These are phyloP conservation scores for Myrmaecium sp. DNA, from an alignment of 2,329 filamentous ascomycete genomes.

Conservation along the genomic window DNA sequence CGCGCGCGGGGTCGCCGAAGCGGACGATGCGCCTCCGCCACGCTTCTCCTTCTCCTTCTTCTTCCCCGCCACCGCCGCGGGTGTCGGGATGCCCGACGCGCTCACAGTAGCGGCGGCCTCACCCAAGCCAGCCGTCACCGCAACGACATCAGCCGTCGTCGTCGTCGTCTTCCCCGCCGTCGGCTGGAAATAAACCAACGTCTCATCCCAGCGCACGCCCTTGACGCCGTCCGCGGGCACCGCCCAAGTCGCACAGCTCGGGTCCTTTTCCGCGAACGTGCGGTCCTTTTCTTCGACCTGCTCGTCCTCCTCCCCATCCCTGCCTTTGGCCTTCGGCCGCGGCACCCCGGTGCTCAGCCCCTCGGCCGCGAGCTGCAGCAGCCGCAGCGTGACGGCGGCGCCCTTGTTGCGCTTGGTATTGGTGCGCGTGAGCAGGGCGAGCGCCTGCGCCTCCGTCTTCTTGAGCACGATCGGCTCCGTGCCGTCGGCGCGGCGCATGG, in stretches of 20 bases:
- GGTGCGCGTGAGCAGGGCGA: constrained; percentile 25
- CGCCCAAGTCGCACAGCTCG: too few species aligned
- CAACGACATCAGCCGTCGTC: too few species aligned
- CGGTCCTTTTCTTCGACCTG: too few species aligned
- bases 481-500: constrained; percentile 25
- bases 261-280: too few species aligned
- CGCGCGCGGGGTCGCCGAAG: constrained; percentile 14
- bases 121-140: too few species aligned
- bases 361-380: constrained; percentile 1
- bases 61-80: constrained; percentile 3
- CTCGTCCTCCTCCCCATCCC: too few species aligned
- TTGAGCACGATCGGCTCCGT: constrained; percentile 27
- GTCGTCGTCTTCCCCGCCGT: constrained; percentile 9
- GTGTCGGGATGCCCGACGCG: constrained; percentile 8
- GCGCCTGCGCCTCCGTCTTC: constrained; percentile 31
- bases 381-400: too few species aligned
- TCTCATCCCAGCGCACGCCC: constrained; percentile 29
- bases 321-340: constrained; percentile 13
- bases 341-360: constrained; percentile 4
- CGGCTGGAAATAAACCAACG: constrained; percentile 27
- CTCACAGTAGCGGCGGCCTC: constrained; percentile 11
- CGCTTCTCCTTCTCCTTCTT: constrained; percentile 11
- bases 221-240: too few species aligned
- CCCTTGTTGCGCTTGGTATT: constrained; percentile 36
- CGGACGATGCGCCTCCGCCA: too few species aligned